Evolutionary conservation across 257 asterid genomes (phyloP), one percentile per base, ranked within the genome.

Genomic region (Solanum sejunctum): DNA sequence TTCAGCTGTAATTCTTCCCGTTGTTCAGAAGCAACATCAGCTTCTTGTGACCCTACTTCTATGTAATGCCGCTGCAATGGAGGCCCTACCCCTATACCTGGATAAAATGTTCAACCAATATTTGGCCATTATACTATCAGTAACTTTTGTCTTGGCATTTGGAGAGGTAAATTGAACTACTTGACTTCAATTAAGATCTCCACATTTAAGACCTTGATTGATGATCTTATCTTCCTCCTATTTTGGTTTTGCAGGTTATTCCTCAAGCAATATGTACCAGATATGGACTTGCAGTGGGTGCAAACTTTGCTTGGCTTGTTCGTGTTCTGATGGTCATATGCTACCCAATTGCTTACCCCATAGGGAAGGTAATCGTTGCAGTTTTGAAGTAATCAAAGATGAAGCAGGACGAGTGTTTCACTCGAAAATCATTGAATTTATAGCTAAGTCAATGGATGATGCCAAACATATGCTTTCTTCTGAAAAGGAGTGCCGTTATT

Each of bases 261-360:
- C 99, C 99, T 87, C 99, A 97, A 95, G 99, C 99, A 64, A 94
- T 95, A 89, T 97, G 99, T 88, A 93, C 98, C 39, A 89, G 99
- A 88, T 97, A 97, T 75, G 99, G 99, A 89, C 98, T 97, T 88
- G 96, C 98, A 39, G 96, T 97, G 43, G 99, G 98, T 84, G 98
- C 98, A 45, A 93, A 95, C 82, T 88, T 97, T 61, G 90, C 93
- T 80, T 95, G 98, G 97, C 97, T 95, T 58, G 98, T 97, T 80
- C 95, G 94, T 10, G 49, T 97, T 85, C 89, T 97, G 84, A 93
- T 97, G 98, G 49, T 95, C 52, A 49, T 94, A 84, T 92, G 93
- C 92, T 95, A 94, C 85, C 98, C 99, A 20, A 88, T 97, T 84
- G 85, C 96, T 70, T 97, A 93, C 77, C 99, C 99, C 52, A 93